phyloP scores from a whole-genome alignment of 371 early-diverging fungal species.

The Mortierella sp. region DNA sequence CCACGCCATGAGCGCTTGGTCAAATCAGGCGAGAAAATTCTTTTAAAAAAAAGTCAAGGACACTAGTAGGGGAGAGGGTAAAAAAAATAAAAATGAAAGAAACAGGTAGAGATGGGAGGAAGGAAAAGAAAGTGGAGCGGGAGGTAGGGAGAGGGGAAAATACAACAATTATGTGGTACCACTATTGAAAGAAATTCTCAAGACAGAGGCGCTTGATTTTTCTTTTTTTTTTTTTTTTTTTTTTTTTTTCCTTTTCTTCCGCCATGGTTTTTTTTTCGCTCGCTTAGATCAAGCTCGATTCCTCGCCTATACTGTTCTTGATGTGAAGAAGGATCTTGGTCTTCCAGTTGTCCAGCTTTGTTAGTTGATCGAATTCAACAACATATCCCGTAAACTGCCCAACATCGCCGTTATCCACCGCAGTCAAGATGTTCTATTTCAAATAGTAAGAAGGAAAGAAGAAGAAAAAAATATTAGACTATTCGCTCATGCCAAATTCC shows the following conservation, averaged over 20 bases:
- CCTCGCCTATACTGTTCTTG: slow-evolving; percentile 86
- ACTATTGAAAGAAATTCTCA: not conserved
- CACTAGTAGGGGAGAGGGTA: not conserved
- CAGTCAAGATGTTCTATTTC: slow-evolving; percentile 71
- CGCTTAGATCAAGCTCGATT: slow-evolving; percentile 55
- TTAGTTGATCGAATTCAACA: slow-evolving; percentile 84
- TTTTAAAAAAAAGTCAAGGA: slow-evolving; percentile 15
- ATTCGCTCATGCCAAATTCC: not conserved
- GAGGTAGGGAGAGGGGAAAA: not conserved
- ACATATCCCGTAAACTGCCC: slow-evolving; percentile 86
- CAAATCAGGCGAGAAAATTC: not conserved
- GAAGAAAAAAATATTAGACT: not conserved
- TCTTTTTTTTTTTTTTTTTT: not conserved
- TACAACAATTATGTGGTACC: not conserved
- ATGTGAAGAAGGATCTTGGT: slow-evolving; percentile 88
- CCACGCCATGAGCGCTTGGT: not conserved
- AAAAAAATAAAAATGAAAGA: not conserved
- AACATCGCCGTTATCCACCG: slow-evolving; percentile 81
- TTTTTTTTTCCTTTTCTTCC: slow-evolving; percentile 6
- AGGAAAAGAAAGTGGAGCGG: not conserved
- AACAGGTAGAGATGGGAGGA: not conserved
- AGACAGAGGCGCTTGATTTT: not conserved
- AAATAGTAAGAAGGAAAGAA: not conserved
- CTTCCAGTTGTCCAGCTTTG: slow-evolving; percentile 96
- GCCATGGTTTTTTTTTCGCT: not conserved